Percentiles rank a stretch among this genome's conserved stretches.
Conservation (phyloP, 169 alveolate species). For the Babesia divergens region DNA sequence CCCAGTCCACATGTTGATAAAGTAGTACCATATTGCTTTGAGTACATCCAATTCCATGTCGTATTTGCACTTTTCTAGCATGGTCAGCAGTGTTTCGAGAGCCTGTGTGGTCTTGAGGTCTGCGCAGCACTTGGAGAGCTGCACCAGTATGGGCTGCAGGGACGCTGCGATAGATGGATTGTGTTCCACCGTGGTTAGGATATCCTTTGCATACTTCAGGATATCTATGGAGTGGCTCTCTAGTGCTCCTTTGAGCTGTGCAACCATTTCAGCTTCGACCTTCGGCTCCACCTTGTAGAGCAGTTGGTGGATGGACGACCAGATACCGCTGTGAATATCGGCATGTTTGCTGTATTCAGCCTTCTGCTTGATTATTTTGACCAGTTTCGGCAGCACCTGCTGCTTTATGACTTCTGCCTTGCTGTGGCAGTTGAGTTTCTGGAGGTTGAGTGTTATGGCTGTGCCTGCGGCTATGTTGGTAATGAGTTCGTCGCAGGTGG, state of each 20-base stretch:
- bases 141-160: not conserved
- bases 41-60: not conserved
- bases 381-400: conserved; percentile 18
- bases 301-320: conserved; percentile 23
- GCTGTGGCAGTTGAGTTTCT: conserved; percentile 5
- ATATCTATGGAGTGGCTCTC: not conserved
- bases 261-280: not conserved
- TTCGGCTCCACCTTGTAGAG: conserved; percentile 2
- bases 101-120: conserved; percentile 6
- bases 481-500: conserved; percentile 10
- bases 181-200: not conserved
- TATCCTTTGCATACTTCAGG: not conserved
- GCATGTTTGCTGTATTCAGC: not conserved
- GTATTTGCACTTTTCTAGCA: not conserved
- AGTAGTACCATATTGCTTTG: conserved; percentile 17
- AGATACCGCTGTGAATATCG: not conserved
- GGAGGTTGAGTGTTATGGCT: conserved; percentile 12
- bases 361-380: conserved; percentile 3
- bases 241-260: not conserved
- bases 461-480: conserved; percentile 16
- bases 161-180: not conserved
- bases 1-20: not conserved
- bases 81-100: conserved; percentile 6
- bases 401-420: not conserved
- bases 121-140: not conserved